These are phyloP conservation scores for Sistotremastrum suecicum DNA, from an alignment of 768 basidiomycete genomes.

Conservation along the genomic window DNA sequence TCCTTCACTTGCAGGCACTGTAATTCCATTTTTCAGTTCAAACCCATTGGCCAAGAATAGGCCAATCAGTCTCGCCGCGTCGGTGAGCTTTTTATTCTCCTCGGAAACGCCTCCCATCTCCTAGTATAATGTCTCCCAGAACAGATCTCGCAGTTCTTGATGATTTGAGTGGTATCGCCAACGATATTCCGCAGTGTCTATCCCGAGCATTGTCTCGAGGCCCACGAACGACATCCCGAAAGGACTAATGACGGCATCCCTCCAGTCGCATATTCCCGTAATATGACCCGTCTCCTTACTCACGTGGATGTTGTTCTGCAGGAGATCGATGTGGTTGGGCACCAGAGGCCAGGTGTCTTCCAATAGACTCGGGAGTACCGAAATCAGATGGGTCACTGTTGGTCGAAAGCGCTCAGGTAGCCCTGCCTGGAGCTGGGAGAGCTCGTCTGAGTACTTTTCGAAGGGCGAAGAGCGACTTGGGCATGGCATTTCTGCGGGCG, in stretches of 20 bases:
- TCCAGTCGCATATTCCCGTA: neutral
- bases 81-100: neutral
- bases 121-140: neutral
- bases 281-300: neutral
- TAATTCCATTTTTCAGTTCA: neutral
- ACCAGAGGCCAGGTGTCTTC: neutral
- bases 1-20: neutral
- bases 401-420: neutral
- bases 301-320: neutral
- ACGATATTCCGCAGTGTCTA: neutral
- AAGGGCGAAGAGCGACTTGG: no score
- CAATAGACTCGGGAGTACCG: neutral
- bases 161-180: neutral
- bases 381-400: neutral
- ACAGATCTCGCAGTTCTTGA: neutral
- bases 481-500: no score
- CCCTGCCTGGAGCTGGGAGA: neutral
- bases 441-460: neutral
- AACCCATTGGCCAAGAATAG: neutral
- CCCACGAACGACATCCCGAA: neutral
- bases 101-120: neutral
- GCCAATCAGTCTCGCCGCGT: neutral
- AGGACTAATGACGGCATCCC: neutral
- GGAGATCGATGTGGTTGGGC: neutral
- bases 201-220: neutral